phyloP scores from a whole-genome alignment of 1,284 basidiomycete genomes.

The Sutorius eximius region DNA sequence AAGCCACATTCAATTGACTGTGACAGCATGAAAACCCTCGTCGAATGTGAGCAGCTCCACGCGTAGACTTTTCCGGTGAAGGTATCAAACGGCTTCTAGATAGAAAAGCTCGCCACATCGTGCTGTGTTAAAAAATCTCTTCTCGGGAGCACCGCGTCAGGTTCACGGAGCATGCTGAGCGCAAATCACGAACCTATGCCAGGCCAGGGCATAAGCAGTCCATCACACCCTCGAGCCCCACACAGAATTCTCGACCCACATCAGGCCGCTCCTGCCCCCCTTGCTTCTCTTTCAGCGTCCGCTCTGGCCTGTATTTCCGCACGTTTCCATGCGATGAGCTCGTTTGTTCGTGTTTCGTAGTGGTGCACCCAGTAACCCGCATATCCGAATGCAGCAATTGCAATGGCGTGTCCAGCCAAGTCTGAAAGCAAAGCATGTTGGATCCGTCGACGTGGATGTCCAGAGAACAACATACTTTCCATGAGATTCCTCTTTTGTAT shows the following conservation, averaged over 20 bases:
- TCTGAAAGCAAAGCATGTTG: slow-evolving; percentile 40
- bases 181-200: slow-evolving; percentile 25
- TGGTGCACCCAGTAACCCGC: slow-evolving; percentile 67
- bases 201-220: neutral
- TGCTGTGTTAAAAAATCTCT: slow-evolving; percentile 9
- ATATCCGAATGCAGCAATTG: slow-evolving; percentile 68
- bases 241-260: slow-evolving; percentile 4
- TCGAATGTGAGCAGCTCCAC: neutral
- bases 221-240: neutral
- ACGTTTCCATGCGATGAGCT: slow-evolving; percentile 60
- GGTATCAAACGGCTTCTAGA: slow-evolving; percentile 24
- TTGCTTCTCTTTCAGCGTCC: slow-evolving; percentile 28
- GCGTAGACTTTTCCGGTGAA: slow-evolving; percentile 1
- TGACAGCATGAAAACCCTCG: slow-evolving; percentile 3
- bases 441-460: neutral
- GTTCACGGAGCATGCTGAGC: neutral
- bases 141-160: slow-evolving; percentile 15
- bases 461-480: slow-evolving; percentile 53
- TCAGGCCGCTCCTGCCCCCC: slow-evolving; percentile 20
- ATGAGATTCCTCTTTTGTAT: slow-evolving; percentile 71
- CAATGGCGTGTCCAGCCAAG: slow-evolving; percentile 59
- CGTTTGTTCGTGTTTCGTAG: slow-evolving; percentile 61
- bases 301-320: slow-evolving; percentile 48
- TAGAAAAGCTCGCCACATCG: slow-evolving; percentile 12
- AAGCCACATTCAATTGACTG: neutral